Evolutionary conservation across 331 rosid species (phyloP).

Genomic region (Erythrophleum ivorense): DNA sequence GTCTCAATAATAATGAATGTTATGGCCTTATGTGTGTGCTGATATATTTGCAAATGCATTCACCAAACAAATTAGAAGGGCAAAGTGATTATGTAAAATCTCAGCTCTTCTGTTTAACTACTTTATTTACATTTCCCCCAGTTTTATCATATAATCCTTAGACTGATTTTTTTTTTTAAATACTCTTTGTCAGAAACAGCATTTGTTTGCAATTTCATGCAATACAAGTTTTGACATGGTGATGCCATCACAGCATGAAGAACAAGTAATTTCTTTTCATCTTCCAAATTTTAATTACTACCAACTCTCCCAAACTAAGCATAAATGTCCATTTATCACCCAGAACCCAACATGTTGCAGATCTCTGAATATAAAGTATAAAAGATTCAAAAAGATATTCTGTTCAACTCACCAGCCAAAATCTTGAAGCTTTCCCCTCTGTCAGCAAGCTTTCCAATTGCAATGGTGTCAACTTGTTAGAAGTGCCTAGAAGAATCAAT

Average conservation of each 20-base stretch:
- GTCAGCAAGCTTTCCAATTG: conserved; percentile 86
- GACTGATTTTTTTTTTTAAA: conserved; percentile 13
- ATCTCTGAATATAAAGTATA: conserved; percentile 18
- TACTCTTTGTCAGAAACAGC: not conserved
- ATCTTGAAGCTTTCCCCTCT: conserved; percentile 80
- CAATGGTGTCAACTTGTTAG: conserved; percentile 82
- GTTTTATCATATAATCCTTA: not conserved
- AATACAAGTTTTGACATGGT: conserved; percentile 26
- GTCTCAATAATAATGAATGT: conserved; percentile 1
- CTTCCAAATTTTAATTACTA: conserved; percentile 9
- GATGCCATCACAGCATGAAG: conserved; percentile 5
- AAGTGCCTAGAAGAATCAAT: conserved; percentile 55
- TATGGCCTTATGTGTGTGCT: not conserved
- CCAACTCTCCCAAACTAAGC: conserved; percentile 6
- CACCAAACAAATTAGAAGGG: not conserved
- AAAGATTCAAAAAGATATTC: conserved; percentile 41
- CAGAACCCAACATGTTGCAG: conserved; percentile 27
- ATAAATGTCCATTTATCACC: not conserved
- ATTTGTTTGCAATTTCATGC: conserved; percentile 22
- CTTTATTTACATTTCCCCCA: not conserved
- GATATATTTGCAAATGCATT: conserved; percentile 1
- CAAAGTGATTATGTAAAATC: not conserved
- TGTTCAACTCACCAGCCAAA: conserved; percentile 78
- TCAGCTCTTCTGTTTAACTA: not conserved
- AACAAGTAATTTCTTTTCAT: conserved; percentile 28